These are phyloP conservation scores for Apiospora aurea DNA, from an alignment of 2,329 filamentous ascomycete species.

Conservation along the genomic window DNA sequence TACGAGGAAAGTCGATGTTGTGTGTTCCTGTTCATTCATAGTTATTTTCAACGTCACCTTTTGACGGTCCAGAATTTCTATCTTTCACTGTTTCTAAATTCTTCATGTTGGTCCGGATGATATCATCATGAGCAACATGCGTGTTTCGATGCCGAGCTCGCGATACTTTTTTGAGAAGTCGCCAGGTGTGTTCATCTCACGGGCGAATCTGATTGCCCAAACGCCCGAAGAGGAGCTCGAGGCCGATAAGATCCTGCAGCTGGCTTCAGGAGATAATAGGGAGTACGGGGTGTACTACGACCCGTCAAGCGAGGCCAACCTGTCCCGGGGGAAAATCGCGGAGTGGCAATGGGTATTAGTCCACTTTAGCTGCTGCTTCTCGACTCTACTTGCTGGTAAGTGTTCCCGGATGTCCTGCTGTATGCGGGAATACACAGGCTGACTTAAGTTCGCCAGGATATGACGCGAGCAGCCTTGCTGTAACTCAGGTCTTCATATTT, in stretches of 20 bases:
- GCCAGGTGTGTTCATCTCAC: conserved; percentile 20
- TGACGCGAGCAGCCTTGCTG: neutral
- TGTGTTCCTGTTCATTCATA: neutral
- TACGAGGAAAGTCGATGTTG: neutral
- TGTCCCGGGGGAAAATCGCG: neutral
- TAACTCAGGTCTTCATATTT: neutral
- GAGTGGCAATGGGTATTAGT: neutral
- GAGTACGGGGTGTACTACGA: conserved; percentile 14
- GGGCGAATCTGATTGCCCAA: conserved; percentile 12
- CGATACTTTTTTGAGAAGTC: conserved; percentile 5
- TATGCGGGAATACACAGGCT: neutral
- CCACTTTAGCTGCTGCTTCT: conserved; percentile 3
- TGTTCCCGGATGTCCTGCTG: neutral
- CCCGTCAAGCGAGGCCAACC: neutral
- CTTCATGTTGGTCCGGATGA: neutral
- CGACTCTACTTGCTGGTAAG: conserved; percentile 1
- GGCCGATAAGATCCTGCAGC: conserved; percentile 18
- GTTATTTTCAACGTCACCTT: neutral
- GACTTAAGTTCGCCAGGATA: neutral
- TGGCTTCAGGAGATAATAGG: conserved; percentile 9
- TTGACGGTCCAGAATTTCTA: neutral
- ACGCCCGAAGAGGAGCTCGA: conserved; percentile 13
- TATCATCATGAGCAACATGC: neutral
- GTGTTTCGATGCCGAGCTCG: neutral
- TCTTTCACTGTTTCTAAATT: neutral